These are phyloP conservation scores for Saturnispora zaruensis DNA, from an alignment of 805 yeast genomes.

Conservation along the genomic window DNA sequence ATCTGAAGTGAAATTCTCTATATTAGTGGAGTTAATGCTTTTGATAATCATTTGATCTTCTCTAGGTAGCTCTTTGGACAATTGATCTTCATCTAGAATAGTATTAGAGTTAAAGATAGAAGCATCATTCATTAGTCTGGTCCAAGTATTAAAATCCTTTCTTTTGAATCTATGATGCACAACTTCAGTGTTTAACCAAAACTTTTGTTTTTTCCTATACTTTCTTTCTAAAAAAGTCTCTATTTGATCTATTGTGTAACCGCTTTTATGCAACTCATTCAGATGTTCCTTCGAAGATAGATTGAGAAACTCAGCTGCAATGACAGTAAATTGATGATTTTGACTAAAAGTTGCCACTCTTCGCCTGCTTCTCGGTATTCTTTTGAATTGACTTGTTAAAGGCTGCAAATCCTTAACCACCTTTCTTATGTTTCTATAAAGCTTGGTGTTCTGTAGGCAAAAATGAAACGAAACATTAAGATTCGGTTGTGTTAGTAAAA, in stretches of 20 bases:
- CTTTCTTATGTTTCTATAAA: not conserved
- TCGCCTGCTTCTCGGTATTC: conserved; percentile 14
- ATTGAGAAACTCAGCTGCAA: conserved; percentile 27
- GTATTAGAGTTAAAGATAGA: not conserved
- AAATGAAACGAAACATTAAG: not conserved
- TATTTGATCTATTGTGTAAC: conserved; percentile 22
- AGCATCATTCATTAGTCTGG: conserved; percentile 6
- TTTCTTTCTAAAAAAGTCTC: conserved; percentile 24
- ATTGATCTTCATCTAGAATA: conserved; percentile 6
- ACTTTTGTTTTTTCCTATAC: conserved; percentile 23
- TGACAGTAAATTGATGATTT: conserved; percentile 29
- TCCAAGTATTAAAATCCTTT: conserved; percentile 19
- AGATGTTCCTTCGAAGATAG: conserved; percentile 22
- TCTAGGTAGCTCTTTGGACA: not conserved
- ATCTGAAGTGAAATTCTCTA: not conserved
- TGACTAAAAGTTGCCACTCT: conserved; percentile 24
- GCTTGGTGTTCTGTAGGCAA: not conserved
- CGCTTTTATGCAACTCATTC: conserved; percentile 18
- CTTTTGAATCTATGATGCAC: conserved; percentile 26
- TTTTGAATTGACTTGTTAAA: conserved; percentile 14
- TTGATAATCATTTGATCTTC: not conserved
- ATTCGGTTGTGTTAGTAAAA: not conserved
- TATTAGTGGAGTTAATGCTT: not conserved
- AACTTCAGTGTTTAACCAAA: conserved; percentile 15
- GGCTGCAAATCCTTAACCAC: conserved; percentile 15